Percentiles rank a stretch among this genome's conserved stretches.
phyloP scores from a whole-genome alignment of 441 rosid genomes.

The Kokia cookei region DNA sequence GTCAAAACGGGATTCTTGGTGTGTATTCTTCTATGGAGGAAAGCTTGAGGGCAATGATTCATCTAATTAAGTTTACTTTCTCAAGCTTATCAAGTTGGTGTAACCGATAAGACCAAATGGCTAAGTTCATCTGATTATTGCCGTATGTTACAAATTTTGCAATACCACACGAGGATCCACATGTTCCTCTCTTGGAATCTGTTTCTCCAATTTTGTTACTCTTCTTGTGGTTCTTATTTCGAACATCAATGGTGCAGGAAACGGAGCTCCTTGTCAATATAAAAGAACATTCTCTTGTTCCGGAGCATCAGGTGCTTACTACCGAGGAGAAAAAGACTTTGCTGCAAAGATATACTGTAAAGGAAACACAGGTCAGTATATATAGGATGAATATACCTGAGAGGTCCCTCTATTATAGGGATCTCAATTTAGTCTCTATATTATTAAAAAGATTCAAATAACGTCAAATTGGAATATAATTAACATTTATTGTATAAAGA shows the following conservation, averaged over 20 bases:
- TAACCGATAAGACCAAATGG: background rate
- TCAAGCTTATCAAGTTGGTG: background rate
- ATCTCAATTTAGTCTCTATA: too few relatives aligned
- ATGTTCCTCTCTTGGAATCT: background rate
- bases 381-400: background rate
- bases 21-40: background rate
- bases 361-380: constrained; percentile 78
- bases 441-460: too few relatives aligned
- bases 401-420: too few relatives aligned
- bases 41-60: background rate
- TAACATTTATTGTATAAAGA: too few relatives aligned
- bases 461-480: too few relatives aligned
- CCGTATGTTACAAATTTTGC: background rate
- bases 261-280: constrained; percentile 77
- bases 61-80: background rate
- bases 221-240: background rate
- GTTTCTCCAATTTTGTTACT: background rate
- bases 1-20: background rate
- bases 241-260: constrained; percentile 41
- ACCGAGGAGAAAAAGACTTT: constrained; percentile 84
- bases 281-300: constrained; percentile 89
- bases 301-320: constrained; percentile 85
- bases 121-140: background rate
- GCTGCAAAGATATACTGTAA: constrained; percentile 79
- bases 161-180: background rate